Evolutionary conservation across 2,329 filamentous ascomycete genomes (phyloP).

Genomic region (Ophiocordyceps australis): DNA sequence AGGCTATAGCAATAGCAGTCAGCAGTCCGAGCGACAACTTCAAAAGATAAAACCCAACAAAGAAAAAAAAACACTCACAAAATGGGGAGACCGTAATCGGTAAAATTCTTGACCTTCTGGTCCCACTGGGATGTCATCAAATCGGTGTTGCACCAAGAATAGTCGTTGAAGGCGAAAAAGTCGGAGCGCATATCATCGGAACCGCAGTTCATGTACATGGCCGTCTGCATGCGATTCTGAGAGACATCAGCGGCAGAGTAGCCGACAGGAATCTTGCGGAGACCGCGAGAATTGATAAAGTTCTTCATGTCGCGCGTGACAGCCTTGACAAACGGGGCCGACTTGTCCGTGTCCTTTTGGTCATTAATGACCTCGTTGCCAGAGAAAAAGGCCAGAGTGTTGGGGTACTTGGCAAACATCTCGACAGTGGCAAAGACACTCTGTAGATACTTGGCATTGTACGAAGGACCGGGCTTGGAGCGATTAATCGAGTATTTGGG

Average conservation of each 20-base stretch:
- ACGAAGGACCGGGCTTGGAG: slow-evolving; percentile 54
- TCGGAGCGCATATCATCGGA: slow-evolving; percentile 68
- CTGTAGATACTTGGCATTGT: slow-evolving; percentile 74
- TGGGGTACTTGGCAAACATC: slow-evolving; percentile 64
- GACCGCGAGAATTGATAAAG: slow-evolving; percentile 43
- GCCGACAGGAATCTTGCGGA: slow-evolving; percentile 54
- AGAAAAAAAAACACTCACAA: slow-evolving; percentile 31
- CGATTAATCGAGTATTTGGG: slow-evolving; percentile 80
- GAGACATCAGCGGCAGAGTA: slow-evolving; percentile 69
- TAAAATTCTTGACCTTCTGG: slow-evolving; percentile 75
- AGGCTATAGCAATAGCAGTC: slow-evolving; percentile 27
- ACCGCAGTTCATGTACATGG: slow-evolving; percentile 88
- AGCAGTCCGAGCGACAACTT: background rate
- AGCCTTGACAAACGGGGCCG: slow-evolving; percentile 62
- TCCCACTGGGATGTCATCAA: slow-evolving; percentile 65
- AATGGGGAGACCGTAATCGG: slow-evolving; percentile 70
- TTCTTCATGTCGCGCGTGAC: slow-evolving; percentile 60
- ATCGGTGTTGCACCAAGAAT: slow-evolving; percentile 66
- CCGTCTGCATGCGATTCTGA: slow-evolving; percentile 72
- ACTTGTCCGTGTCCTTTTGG: slow-evolving; percentile 37
- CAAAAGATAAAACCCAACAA: background rate
- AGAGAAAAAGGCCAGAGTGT: slow-evolving; percentile 75
- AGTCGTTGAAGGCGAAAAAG: slow-evolving; percentile 82
- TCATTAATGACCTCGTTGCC: slow-evolving; percentile 70
- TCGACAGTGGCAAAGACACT: slow-evolving; percentile 79